phyloP scores from a whole-genome alignment of 306 rosid species.

The Prunus dulcis region DNA sequence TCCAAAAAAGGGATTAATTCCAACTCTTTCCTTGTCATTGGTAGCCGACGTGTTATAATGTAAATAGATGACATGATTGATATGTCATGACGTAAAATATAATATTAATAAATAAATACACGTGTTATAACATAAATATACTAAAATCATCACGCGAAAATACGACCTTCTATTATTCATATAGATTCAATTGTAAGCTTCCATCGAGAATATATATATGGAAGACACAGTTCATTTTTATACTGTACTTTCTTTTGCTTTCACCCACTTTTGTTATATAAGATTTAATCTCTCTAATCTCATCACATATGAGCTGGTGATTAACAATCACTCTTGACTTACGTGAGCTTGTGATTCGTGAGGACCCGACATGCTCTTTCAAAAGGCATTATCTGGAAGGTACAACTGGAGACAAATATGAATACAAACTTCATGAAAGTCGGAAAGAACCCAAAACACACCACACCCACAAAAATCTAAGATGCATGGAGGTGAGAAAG shows the following conservation, averaged over 20 bases:
- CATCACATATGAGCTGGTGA: background rate
- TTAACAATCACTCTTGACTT: background rate
- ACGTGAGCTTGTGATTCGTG: constrained; percentile 22
- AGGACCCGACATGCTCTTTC: constrained; percentile 30
- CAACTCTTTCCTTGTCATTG: no score
- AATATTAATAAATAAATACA: no score
- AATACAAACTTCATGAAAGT: constrained; percentile 9
- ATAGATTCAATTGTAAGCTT: no score
- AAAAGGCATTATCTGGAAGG: constrained; percentile 30
- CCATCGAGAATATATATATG: no score
- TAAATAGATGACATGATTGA: no score
- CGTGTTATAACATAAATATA: no score
- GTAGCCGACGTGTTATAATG: no score
- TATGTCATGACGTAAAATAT: no score
- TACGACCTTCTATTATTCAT: fast-evolving
- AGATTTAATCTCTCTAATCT: background rate
- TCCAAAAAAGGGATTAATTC: background rate
- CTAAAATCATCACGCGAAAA: no score
- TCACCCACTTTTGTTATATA: no score
- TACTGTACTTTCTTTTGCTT: no score
- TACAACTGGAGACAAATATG: constrained; percentile 35
- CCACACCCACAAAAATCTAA: constrained; percentile 11
- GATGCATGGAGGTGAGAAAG: constrained; percentile 6
- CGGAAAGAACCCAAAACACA: background rate
- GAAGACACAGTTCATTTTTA: no score